Base-by-base conservation (phyloP, 176 grass and related monocot species). In the Aechmea fasciata region DNA sequence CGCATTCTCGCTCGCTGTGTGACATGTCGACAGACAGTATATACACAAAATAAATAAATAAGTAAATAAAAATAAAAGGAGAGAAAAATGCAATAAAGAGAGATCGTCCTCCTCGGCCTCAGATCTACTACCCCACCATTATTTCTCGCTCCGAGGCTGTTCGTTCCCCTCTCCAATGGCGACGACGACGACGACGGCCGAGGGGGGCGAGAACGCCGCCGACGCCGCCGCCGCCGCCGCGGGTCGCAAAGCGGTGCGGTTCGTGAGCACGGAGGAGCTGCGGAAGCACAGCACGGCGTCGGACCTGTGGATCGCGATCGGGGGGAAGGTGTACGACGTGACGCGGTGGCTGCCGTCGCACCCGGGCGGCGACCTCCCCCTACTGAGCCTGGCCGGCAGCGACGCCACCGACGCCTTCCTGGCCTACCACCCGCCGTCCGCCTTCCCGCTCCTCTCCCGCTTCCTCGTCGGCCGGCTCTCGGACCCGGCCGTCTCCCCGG, bases 231-330 rank as follows among this genome's bases (percentile, higher is more conserved):
- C n/a, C n/a, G 50, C 0, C 26, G 67, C 0, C 18, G 29, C 3
- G 2, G 41, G 20, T 11, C 18, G 33, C 14, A 57, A 72, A 59
- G 50, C 7, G 22, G 59, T 77, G 52, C 87, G 69, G 28, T 63
- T 72, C 76, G 83, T 97, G 67, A 78, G 89, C 48, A 73, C 84
- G 52, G 68, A 81, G 52, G 89, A 97, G 74, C 71, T 97, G 29
- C 71, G 80, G 24, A 41, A 55, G 8, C 93, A 92, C 86, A 67
- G 66, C 13, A 13, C 49, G 11, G 20, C 76, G 10, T 49, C 23
- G 41, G 87, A 91, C 52, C 86, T 97, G 48, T 97, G 93, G 93
- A 86, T 97, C 77, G 92, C 82, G 24, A 87, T 92, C 86, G 81
- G 81, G 4, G 89, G 89, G 11, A 84, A 92, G 72, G 88, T 97